Evolutionary conservation across 257 asterid genomes (phyloP).

Genomic region (Ligustrum vulgare): DNA sequence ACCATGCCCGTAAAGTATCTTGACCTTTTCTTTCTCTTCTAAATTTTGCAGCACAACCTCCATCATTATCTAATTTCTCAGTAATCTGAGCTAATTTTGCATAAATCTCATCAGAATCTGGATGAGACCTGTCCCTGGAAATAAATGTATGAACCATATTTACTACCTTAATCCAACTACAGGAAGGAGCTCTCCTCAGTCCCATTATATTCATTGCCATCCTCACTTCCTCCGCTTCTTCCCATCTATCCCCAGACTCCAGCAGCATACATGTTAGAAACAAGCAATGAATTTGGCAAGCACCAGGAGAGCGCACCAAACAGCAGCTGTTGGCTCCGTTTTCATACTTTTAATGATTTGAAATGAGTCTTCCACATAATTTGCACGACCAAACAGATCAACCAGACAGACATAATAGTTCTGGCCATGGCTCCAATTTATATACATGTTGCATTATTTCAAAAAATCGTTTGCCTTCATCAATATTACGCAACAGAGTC

Average conservation of each 20-base stretch:
- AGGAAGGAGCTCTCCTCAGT: conserved; percentile 78
- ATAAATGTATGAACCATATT: conserved; percentile 57
- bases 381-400: conserved; percentile 87
- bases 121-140: conserved; percentile 72
- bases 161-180: conserved; percentile 84
- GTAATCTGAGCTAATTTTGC: conserved; percentile 45
- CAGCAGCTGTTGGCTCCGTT: conserved; percentile 51
- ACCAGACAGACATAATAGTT: conserved; percentile 78
- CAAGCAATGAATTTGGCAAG: conserved; percentile 71
- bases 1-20: conserved; percentile 68
- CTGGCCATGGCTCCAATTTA: conserved; percentile 76
- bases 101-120: conserved; percentile 47
- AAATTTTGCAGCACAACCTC: conserved; percentile 65
- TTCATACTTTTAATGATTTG: conserved; percentile 52
- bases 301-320: conserved; percentile 77
- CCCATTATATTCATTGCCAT: conserved; percentile 57
- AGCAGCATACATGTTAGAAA: conserved; percentile 70
- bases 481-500: no score
- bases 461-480: conserved; percentile 59
- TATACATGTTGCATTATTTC: conserved; percentile 51
- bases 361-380: conserved; percentile 67
- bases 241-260: conserved; percentile 67
- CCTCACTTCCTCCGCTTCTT: conserved; percentile 67
- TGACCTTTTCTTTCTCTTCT: conserved; percentile 56
- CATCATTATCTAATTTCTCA: conserved; percentile 52